Conservation (phyloP, 163 green algal species). For the Scenedesmus sp. region DNA sequence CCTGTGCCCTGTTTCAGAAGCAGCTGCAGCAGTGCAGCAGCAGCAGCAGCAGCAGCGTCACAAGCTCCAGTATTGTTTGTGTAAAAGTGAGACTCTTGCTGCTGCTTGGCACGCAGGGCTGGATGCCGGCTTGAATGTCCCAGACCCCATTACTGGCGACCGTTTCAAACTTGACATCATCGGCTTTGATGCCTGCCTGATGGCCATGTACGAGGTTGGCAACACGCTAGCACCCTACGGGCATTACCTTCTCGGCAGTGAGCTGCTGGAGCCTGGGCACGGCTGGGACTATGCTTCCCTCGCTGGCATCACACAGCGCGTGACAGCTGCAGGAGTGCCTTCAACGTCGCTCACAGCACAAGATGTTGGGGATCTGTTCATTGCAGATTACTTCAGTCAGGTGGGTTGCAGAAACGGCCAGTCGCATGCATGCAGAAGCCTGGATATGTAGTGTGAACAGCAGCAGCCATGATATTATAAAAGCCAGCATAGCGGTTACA, state of each 20-base stretch:
- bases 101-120: slow-evolving; percentile 26
- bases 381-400: slow-evolving; percentile 34
- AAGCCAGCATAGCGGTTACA: not conserved
- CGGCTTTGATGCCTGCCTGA: slow-evolving; percentile 72
- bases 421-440: too few species aligned
- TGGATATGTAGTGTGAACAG: not conserved
- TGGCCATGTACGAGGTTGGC: slow-evolving; percentile 61
- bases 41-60: not conserved
- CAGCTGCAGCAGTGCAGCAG: slow-evolving; percentile 12
- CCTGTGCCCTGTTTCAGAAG: not conserved
- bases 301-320: not conserved
- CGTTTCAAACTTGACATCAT: slow-evolving; percentile 62
- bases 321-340: not conserved
- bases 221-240: slow-evolving; percentile 49
- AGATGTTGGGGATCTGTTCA: slow-evolving; percentile 33
- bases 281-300: slow-evolving; percentile 65
- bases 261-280: slow-evolving; percentile 66
- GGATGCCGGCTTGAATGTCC: not conserved
- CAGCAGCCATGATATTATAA: not conserved
- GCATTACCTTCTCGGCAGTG: slow-evolving; percentile 50
- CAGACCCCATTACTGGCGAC: not conserved
- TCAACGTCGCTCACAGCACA: not conserved
- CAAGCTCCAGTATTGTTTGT: too few species aligned
- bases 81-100: not conserved
- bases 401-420: not conserved